Percentiles rank a stretch among this genome's conserved stretches.
Evolutionary conservation across 2,329 filamentous ascomycete species (phyloP).

Genomic region (Alternaria novae-zelandiae): DNA sequence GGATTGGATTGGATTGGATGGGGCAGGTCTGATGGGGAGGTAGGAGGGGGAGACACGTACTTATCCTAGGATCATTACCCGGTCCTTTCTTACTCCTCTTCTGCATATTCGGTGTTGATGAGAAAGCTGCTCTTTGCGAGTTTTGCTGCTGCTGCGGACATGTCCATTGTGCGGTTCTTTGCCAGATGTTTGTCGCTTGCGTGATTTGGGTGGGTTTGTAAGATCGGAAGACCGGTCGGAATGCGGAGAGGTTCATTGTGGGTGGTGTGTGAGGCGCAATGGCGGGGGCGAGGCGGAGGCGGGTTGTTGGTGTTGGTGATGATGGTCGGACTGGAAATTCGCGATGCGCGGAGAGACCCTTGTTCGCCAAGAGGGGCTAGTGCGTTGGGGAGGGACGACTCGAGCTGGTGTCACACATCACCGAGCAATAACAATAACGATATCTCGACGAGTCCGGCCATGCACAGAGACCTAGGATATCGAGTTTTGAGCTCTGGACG

Average conservation of each 20-base stretch:
- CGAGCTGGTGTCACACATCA: not conserved
- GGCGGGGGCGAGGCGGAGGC: not conserved
- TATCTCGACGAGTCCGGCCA: rapidly evolving
- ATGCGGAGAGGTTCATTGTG: constrained; percentile 37
- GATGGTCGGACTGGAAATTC: not conserved
- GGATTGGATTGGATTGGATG: too few relatives aligned
- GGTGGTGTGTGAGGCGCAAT: constrained; percentile 4
- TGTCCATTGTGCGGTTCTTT: constrained; percentile 15
- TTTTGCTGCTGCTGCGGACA: constrained; percentile 10
- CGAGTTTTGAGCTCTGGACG: rapidly evolving
- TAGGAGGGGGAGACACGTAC: constrained; percentile 25
- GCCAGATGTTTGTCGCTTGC: constrained; percentile 11
- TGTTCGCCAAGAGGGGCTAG: not conserved
- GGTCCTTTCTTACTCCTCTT: constrained; percentile 33
- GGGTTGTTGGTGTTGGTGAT: not conserved
- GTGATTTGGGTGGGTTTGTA: constrained; percentile 16
- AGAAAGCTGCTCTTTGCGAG: constrained; percentile 29
- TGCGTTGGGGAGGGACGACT: not conserved
- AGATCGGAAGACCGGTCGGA: constrained; percentile 32
- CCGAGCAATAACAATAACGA: not conserved
- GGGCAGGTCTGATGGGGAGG: not conserved
- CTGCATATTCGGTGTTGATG: constrained; percentile 35
- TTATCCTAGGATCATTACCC: constrained; percentile 40
- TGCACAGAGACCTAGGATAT: rapidly evolving
- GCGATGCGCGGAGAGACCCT: not conserved